These are phyloP conservation scores for Daldinia decipiens DNA, from an alignment of 495 filamentous ascomycete genomes.

Conservation along the genomic window DNA sequence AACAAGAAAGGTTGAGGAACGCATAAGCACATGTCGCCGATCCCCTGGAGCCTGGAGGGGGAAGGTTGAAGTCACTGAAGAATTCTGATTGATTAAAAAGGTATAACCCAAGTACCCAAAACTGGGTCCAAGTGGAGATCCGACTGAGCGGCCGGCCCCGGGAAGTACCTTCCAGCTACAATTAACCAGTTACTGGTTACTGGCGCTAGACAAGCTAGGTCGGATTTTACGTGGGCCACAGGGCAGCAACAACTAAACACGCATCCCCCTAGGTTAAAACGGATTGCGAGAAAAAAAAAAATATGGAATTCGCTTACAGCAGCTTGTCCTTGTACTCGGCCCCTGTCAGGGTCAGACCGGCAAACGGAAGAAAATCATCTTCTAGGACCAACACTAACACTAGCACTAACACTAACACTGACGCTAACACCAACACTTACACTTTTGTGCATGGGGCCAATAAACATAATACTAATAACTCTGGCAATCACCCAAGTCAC, in stretches of 20 bases:
- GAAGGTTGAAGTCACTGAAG: conserved; percentile 24
- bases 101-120: conserved; percentile 25
- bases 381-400: conserved; percentile 27
- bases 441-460: conserved; percentile 39
- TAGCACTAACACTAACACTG: conserved; percentile 29
- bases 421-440: conserved; percentile 29
- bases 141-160: conserved; percentile 6
- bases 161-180: conserved; percentile 24
- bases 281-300: conserved; percentile 24
- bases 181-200: conserved; percentile 6
- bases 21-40: conserved; percentile 27
- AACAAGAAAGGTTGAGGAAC: conserved; percentile 1
- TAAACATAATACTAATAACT: conserved; percentile 19
- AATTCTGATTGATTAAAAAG: conserved; percentile 21
- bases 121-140: conserved; percentile 18
- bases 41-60: not conserved
- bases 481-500: not conserved
- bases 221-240: conserved; percentile 20
- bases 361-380: conserved; percentile 39
- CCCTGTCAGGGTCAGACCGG: conserved; percentile 42
- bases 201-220: not conserved
- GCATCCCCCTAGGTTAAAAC: conserved; percentile 8
- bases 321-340: conserved; percentile 42
- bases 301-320: conserved; percentile 47
- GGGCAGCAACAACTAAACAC: conserved; percentile 9